A percentile compares a stretch with the other conserved stretches of the same genome.
These are phyloP conservation scores for Zasmidium angulare DNA, from an alignment of 2,329 filamentous ascomycete genomes.

Conservation along the genomic window DNA sequence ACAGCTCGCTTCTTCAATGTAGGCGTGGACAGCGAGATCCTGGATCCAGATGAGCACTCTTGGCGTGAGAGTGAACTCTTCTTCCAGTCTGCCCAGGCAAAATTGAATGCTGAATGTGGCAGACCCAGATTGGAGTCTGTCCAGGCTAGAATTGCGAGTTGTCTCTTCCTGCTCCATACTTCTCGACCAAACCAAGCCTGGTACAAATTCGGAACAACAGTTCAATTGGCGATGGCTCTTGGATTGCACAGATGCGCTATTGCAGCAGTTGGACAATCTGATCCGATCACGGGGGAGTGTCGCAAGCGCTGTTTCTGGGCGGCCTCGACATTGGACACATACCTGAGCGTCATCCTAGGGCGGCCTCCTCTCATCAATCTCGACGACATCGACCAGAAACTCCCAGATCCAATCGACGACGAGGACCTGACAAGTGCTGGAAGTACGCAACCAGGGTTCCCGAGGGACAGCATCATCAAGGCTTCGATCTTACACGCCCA, in stretches of 20 bases:
- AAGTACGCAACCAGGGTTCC: slow-evolving; percentile 1
- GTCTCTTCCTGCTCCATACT: slow-evolving; percentile 40
- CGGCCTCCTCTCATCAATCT: slow-evolving; percentile 39
- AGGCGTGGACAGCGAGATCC: slow-evolving; percentile 21
- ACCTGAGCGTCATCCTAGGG: slow-evolving; percentile 41
- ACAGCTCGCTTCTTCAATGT: slow-evolving; percentile 40
- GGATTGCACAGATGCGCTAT: slow-evolving; percentile 35
- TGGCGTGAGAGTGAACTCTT: slow-evolving; percentile 30
- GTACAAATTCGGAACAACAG: slow-evolving; percentile 39
- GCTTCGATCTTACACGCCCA: slow-evolving; percentile 33
- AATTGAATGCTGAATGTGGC: slow-evolving; percentile 27
- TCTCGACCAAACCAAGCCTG: slow-evolving; percentile 40
- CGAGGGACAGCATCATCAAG: slow-evolving; percentile 34
- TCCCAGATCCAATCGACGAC: slow-evolving; percentile 31
- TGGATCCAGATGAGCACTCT: slow-evolving; percentile 19
- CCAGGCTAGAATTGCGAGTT: slow-evolving; percentile 43
- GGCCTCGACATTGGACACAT: slow-evolving; percentile 41
- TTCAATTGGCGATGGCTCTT: slow-evolving; percentile 39
- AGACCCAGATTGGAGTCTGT: slow-evolving; percentile 35
- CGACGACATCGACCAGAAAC: slow-evolving; percentile 33
- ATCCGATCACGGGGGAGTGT: slow-evolving; percentile 32
- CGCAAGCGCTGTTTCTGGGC: slow-evolving; percentile 41
- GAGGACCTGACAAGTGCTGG: slow-evolving; percentile 26
- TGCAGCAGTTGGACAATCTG: slow-evolving; percentile 19
- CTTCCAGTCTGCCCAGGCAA: slow-evolving; percentile 26